Base-by-base conservation (phyloP, 768 basidiomycete genomes). In the Lyophyllum decastes region DNA sequence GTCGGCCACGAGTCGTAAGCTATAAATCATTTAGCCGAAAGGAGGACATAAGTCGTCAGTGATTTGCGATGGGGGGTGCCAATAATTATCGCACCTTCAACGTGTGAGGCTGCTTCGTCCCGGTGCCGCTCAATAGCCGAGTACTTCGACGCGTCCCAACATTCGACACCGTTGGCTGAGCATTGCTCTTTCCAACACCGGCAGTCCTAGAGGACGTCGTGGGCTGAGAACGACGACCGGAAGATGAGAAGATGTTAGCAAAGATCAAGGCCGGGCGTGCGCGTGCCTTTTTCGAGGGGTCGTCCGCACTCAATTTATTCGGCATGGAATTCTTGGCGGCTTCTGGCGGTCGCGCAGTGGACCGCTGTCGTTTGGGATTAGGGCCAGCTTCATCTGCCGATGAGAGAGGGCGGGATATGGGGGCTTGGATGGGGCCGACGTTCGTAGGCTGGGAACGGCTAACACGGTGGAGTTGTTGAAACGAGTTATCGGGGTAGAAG, bases 241-340 rank as follows among this genome's bases (percentile, higher is more conserved):
- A 83, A 77, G 86, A 89, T 89, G 88, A 90, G 89, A 89, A 88
- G 81, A 88, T 80, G 79, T 89, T 89, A 89, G 85, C 81, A 87
- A 88, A 84, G 78, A 83, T 86, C 83, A 89, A 82, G 82, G 86
- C 88, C 87, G 86, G 87, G 86, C 87, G 88, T 82, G 85, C 85
- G 87, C 89, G 85, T 90, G 87, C 90, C 90, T 92, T 92, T 89
- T 90, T 90, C 81, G 82, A 78, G 72, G 85, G 83, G 73, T 89
- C 87, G 76, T 88, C 87, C 66, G 80, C 72, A 69, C 76, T 76
- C 66, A 81, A 72, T 79, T 88, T 80, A 62, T 55, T 65, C 35
- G 81, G 72, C 72, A 87, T 87, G 51, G 78, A 71, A 57, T 75
- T 69, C 71, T 84, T 86, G 60, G 76, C 72, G 64, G 67, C 71